Evolutionary conservation across 164 flowering plant genomes (phyloP), one percentile per base, ranked within the genome.

Genomic region (Annona cherimola): DNA sequence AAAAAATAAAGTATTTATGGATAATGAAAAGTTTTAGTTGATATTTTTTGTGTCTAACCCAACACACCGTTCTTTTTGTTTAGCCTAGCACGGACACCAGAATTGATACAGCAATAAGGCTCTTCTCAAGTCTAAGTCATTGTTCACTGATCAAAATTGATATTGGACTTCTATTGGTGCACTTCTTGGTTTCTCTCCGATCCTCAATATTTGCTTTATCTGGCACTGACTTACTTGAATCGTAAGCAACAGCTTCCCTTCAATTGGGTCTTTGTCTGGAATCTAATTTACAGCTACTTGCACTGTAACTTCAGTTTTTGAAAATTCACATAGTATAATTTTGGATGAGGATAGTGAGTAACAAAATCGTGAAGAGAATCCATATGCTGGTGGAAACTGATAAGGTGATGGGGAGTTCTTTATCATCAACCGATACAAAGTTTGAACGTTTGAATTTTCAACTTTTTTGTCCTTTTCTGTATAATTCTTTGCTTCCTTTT

Each of bases 101-200:
- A 20, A 73, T 83, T 67, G 63, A 59, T 72, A 76, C 77, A 71
- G 65, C 81, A 7, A 86, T 89, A 46, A 79, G 71, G 81, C 79
- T 7, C 83, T 88, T 76, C 83, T 88, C 14, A 81, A 71, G 45
- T 65, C 73, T 2, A 80, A 90, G 69, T 84, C 87, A 61, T 64
- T 86, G 78, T 88, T 84, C 73, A 66, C 62, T 43, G 81, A 79
- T 2, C 83, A 75, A 14, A 68, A 78, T 73, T 81, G 84, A 89
- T 88, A 75, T 71, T 88, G 89, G 92, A 84, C 86, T 54, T 83
- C 85, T 70, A 74, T 88, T 67, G 80, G 77, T 20, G 89, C 87
- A 9, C 83, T 88, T 1, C 16, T 79, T 20, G 90, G 80, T 3
- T 88, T 80, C 72, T 79, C 88, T 67, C 68, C 85, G 18, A 69